phyloP scores from a whole-genome alignment of 2,329 filamentous ascomycete species.

The Blastomyces percursus region DNA sequence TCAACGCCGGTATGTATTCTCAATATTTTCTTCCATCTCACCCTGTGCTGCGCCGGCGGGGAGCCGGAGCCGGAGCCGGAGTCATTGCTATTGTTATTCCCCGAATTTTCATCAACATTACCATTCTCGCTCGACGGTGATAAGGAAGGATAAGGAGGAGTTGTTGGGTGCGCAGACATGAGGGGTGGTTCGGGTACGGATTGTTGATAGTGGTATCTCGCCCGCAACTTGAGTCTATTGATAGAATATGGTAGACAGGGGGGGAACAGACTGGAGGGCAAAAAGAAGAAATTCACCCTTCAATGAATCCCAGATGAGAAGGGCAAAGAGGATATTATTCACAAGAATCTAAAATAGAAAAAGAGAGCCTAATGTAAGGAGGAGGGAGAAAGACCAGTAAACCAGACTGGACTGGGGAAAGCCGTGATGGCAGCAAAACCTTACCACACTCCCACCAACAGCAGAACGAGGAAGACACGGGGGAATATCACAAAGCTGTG shows the following conservation, averaged over 20 bases:
- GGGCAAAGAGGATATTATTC: neutral
- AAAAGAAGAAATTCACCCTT: neutral
- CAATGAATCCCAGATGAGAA: neutral
- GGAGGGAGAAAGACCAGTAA: neutral
- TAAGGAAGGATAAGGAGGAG: neutral
- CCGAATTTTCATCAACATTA: neutral
- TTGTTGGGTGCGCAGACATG: slow-evolving; percentile 4
- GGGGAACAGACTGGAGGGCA: neutral
- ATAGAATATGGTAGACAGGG: neutral
- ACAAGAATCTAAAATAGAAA: neutral
- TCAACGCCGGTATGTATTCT: slow-evolving; percentile 8
- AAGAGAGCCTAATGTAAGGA: neutral
- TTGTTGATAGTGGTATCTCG: neutral
- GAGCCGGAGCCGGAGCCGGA: too few species aligned
- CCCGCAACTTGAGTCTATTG: neutral
- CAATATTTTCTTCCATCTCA: slow-evolving; percentile 13
- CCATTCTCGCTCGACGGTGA: neutral
- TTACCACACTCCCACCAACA: neutral
- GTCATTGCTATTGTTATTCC: neutral
- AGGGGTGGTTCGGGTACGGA: neutral
- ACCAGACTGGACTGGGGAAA: neutral
- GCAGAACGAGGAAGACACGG: neutral
- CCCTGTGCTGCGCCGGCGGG: neutral
- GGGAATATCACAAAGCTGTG: neutral
- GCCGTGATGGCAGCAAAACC: neutral